Base-by-base conservation (phyloP, 495 filamentous ascomycete genomes). In the Xylaria venustula region DNA sequence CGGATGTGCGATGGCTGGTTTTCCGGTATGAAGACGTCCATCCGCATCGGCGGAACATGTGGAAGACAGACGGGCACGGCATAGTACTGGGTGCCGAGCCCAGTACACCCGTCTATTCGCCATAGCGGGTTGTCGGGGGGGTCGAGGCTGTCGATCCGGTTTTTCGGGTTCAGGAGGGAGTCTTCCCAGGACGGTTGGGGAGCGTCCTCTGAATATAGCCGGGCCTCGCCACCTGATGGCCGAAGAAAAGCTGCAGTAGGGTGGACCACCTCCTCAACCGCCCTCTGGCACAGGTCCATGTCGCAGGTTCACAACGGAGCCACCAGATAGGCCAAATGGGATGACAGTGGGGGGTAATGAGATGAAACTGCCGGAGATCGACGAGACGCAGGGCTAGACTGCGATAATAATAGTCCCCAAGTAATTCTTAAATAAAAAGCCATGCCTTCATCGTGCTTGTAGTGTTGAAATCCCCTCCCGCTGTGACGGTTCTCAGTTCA, bases 101-200 rank as follows among this genome's bases (percentile, higher is more conserved):
- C 79, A 17, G 77, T 75, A 54, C 79, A 77, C n/a, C 79, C 79
- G 46, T 81, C 78, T 41, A 81, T 71, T 22, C 75, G 69, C 77
- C 78, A 81, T 20, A 79, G 64, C 7, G 78, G 75, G 9, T 70
- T 61, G 20, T 54, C 54, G 14, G 69, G 76, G 19, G 65, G 62
- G 2, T 77, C 78, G 37, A 81, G 77, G 23, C 79, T 80, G 54
- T 81, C 77, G 63, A 81, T 77, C 40, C 79, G 76, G 48, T 81
- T 81, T 60, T 81, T 80, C 2, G 79, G 79, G 57, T 81, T 81
- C 30, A 81, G 64, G 46, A 77, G 72, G 12, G 78, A 80, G 6
- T 58, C 53, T 20, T 52, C 50, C 79, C 79, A 81, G 7, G 67
- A 37, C 6, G 42, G 45, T 22, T 66, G 56, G 15, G 41, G 12